phyloP scores from a whole-genome alignment of 371 early-diverging fungal species.

The Paraphysoderma sedebokerense region DNA sequence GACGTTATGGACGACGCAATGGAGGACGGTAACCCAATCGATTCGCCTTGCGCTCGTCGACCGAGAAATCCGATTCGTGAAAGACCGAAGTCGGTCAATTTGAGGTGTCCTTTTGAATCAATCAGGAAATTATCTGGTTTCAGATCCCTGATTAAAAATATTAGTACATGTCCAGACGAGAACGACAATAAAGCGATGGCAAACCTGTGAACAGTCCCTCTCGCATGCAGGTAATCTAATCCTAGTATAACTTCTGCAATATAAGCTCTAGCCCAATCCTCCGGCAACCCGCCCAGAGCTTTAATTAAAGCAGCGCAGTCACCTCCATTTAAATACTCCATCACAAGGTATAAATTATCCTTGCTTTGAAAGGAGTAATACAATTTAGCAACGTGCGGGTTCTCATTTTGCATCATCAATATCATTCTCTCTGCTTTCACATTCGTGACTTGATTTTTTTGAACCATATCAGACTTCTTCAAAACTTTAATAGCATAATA shows the following conservation, averaged over 20 bases:
- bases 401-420: constrained; percentile 62
- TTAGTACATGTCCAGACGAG: too few relatives aligned
- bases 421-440: constrained; percentile 79
- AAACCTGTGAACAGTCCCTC: constrained; percentile 66
- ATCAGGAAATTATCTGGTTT: constrained; percentile 83
- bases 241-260: constrained; percentile 85
- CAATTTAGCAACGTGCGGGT: constrained; percentile 84
- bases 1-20: too few relatives aligned
- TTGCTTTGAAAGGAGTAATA: constrained; percentile 85
- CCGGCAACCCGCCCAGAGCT: constrained; percentile 63
- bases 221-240: constrained; percentile 74
- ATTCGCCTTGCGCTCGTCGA: constrained; percentile 50
- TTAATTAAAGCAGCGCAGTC: constrained; percentile 87
- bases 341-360: constrained; percentile 79
- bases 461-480: constrained; percentile 76
- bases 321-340: constrained; percentile 94
- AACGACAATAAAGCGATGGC: not conserved
- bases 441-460: constrained; percentile 80
- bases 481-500: constrained; percentile 81
- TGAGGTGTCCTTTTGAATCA: constrained; percentile 76
- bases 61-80: constrained; percentile 72
- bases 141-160: too few relatives aligned
- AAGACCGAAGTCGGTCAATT: constrained; percentile 89
- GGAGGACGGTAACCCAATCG: too few relatives aligned
- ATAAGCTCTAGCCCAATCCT: constrained; percentile 82